Evolutionary conservation across 805 yeast species (phyloP).

Genomic region (Pichia paraexigua): DNA sequence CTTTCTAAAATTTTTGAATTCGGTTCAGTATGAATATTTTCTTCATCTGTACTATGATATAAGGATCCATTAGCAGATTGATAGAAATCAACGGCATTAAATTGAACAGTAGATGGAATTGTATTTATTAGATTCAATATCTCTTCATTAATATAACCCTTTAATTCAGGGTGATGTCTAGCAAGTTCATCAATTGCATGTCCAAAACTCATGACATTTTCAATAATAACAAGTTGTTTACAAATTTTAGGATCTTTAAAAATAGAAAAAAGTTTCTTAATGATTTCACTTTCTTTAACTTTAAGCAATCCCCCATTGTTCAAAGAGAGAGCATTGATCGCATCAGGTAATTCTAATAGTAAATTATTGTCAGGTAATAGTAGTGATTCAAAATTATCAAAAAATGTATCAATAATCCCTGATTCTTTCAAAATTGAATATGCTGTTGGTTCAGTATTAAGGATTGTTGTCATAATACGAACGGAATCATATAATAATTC

Average conservation of each 20-base stretch:
- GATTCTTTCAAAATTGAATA: slow-evolving; percentile 75
- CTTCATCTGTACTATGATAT: slow-evolving; percentile 35
- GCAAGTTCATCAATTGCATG: slow-evolving; percentile 69
- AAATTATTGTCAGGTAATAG: slow-evolving; percentile 52
- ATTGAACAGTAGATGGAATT: slow-evolving; percentile 33
- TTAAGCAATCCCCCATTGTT: slow-evolving; percentile 62
- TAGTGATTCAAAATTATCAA: slow-evolving; percentile 48
- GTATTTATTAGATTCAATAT: slow-evolving; percentile 37
- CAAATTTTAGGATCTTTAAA: slow-evolving; percentile 45
- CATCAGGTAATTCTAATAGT: slow-evolving; percentile 57
- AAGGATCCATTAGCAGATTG: slow-evolving; percentile 33
- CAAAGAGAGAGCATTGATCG: slow-evolving; percentile 75
- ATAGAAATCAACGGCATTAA: slow-evolving; percentile 39
- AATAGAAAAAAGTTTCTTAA: slow-evolving; percentile 38
- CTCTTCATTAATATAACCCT: slow-evolving; percentile 47
- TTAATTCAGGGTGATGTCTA: slow-evolving; percentile 72
- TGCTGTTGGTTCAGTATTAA: slow-evolving; percentile 89
- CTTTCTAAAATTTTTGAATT: slow-evolving; percentile 32
- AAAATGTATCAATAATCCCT: slow-evolving; percentile 54
- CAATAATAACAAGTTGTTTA: slow-evolving; percentile 45
- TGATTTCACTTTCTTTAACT: slow-evolving; percentile 37
- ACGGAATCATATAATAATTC: slow-evolving; percentile 52
- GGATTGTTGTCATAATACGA: slow-evolving; percentile 57
- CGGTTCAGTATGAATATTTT: slow-evolving; percentile 34
- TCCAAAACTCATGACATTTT: slow-evolving; percentile 51